phyloP scores from a whole-genome alignment of 169 alveolate species.

The Plasmodium relictum region DNA sequence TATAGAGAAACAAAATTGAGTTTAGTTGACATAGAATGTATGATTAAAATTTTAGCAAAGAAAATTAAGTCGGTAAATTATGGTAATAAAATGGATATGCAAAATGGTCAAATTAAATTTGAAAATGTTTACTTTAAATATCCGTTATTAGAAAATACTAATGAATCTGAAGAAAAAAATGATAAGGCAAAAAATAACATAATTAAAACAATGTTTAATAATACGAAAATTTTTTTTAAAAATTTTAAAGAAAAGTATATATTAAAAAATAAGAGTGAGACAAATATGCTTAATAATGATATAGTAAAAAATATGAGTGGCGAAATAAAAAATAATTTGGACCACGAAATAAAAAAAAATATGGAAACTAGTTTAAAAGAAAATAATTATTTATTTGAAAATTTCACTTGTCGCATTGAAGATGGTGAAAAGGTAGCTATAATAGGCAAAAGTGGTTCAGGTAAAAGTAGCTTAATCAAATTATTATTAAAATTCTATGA shows the following conservation, averaged over 20 bases:
- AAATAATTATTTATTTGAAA: slow-evolving; percentile 58
- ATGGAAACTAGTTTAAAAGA: background rate
- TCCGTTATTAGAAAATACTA: slow-evolving; percentile 24
- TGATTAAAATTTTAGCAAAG: slow-evolving; percentile 62
- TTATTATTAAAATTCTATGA: slow-evolving; percentile 94
- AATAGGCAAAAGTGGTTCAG: slow-evolving; percentile 96
- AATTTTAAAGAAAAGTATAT: background rate
- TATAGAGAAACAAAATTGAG: slow-evolving; percentile 86
- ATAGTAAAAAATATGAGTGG: background rate
- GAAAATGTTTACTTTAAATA: slow-evolving; percentile 59
- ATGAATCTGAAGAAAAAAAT: slow-evolving; percentile 6
- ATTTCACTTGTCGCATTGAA: slow-evolving; percentile 52
- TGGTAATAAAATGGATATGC: slow-evolving; percentile 12
- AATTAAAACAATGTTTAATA: background rate
- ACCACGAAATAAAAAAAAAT: background rate
- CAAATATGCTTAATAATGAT: background rate
- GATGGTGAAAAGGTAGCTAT: slow-evolving; percentile 74
- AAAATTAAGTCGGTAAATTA: slow-evolving; percentile 46
- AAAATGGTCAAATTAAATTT: slow-evolving; percentile 47
- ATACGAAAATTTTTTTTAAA: background rate
- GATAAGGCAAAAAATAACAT: background rate
- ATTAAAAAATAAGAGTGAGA: background rate
- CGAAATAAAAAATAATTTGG: background rate
- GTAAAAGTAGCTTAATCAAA: slow-evolving; percentile 95
- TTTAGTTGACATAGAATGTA: slow-evolving; percentile 83